Conservation (phyloP, 2,329 filamentous ascomycete genomes). For the Bretziella fagacearum region DNA sequence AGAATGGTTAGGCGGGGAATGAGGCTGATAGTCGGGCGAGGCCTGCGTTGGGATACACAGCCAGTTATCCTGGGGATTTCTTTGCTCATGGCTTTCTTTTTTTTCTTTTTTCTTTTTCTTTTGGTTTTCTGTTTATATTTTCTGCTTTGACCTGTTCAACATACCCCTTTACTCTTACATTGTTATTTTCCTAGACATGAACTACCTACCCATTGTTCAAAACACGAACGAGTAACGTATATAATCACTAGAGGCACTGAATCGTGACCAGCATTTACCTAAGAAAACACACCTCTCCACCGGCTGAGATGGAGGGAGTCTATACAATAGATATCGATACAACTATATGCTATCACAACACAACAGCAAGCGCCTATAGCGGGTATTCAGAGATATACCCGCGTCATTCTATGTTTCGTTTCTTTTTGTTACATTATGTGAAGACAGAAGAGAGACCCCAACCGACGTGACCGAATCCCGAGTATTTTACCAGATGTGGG, state of each 20-base stretch:
- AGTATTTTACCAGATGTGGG: no score
- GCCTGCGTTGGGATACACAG: background rate
- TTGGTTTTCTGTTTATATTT: background rate
- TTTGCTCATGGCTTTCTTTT: background rate
- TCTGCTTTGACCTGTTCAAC: background rate
- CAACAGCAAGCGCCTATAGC: background rate
- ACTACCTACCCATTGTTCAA: no score
- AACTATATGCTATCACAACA: background rate
- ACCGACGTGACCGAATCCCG: no score
- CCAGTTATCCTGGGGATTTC: background rate
- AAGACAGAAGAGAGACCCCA: background rate
- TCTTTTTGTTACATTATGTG: background rate
- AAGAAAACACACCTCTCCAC: background rate
- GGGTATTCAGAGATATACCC: no score
- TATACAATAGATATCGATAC: background rate
- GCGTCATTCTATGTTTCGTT: background rate
- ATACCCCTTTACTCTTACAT: background rate
- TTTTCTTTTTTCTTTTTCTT: conserved; percentile 2
- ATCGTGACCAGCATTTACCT: no score
- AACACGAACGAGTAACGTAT: no score
- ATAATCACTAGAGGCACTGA: no score
- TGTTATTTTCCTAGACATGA: background rate
- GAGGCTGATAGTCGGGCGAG: background rate
- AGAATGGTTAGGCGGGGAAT: background rate
- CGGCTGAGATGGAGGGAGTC: background rate